Base-by-base conservation (phyloP, 345 rosid genomes). In the Sisymbrium irio region DNA sequence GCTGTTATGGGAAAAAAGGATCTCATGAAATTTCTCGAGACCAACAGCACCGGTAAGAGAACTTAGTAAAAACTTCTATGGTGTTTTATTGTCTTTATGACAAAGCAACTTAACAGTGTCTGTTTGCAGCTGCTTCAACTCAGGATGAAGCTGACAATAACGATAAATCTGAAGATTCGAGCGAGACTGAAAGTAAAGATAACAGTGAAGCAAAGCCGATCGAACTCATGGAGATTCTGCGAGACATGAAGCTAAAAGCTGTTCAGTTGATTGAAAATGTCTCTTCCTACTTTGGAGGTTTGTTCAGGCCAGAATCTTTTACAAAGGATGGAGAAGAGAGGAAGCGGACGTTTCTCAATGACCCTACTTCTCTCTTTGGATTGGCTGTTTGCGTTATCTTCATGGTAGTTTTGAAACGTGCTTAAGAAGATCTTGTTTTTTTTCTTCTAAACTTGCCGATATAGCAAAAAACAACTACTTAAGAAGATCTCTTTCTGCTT, bases 371-470 rank as follows among this genome's bases (percentile, higher is more conserved):
- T 9, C 28, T 93, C 17, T 71, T 88, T 82, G 95, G 80, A 49
- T 75, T 90, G 83, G 95, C 85, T 12, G 79, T 86, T 37, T 75
- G 84, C 80, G 91, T 83, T 32, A 82, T 90, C 19, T 74, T 83
- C 59, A 75, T 90, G 77, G 93, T 88, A 35, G 76, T 87, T 69
- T 44, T 88, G 69, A 93, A 77, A 84, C 87, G 95, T 51, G 77
- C 14, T 53, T 90, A 73, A 46, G 33, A 37, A 64, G 49, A 33
- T 73, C 13, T 7, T 0, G 19, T 30, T 14, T 17, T 14, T 15
- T 22, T 22, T 22, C 25, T 22, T 22, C 25, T 9, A 6, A 85
- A 85, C 85, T 75, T 77, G 88, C 41, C 82, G 83, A 84, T 77
- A 57, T 45, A 45, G 71, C 75, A 63, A 39, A 35, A 15, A 57